Evolutionary conservation across 2,329 filamentous ascomycete species (phyloP), one percentile per base, ranked within the genome.

Genomic region (Tolypocladium tropicale): DNA sequence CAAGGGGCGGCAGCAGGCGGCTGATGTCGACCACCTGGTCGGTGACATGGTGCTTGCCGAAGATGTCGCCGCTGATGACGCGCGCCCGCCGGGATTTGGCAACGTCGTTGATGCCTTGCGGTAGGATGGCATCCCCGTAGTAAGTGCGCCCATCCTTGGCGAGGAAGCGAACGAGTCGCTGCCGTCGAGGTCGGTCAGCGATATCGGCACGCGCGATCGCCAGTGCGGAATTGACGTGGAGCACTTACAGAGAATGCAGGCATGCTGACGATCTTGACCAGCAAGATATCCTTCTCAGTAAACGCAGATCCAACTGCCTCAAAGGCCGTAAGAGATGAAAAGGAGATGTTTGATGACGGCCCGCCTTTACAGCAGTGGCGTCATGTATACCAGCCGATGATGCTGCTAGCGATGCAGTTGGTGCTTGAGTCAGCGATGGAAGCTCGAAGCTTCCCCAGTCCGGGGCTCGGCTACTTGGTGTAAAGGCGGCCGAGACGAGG

Each of bases 101-200:
- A 59, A 89, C 78, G 64, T 89, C 83, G 52, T 68, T 80, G 41
- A 78, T 72, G 23, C 83, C 84, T 0, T 70, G 54, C 4, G 85
- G 83, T 23, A 90, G 78, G 56, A 90, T 82, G 58, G 88, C 86
- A 71, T 91, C 86, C 62, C 88, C 88, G 61, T 89, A 89, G 70
- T 89, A 87, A 37, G 81, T 79, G 56, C 77, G 76, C 67, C 86
- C 86, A 64, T 90, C 84, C 63, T 79, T 82, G 63, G 86, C 83
- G 10, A 89, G 78, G 72, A 90, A 91, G 54, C 88, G 84, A 62
- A 91, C 75, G 41, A 91, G 83, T 64, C 85, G 82, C 83, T 89
- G 64, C 36, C 16, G 33, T 41, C 12, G 46, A 48, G 6, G 25
- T 16, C 16, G 41, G 56, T 51, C 49, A 56, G 53, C 56, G 30